phyloP scores from a whole-genome alignment of 2,329 filamentous ascomycete genomes.

The Colletotrichum musicola region DNA sequence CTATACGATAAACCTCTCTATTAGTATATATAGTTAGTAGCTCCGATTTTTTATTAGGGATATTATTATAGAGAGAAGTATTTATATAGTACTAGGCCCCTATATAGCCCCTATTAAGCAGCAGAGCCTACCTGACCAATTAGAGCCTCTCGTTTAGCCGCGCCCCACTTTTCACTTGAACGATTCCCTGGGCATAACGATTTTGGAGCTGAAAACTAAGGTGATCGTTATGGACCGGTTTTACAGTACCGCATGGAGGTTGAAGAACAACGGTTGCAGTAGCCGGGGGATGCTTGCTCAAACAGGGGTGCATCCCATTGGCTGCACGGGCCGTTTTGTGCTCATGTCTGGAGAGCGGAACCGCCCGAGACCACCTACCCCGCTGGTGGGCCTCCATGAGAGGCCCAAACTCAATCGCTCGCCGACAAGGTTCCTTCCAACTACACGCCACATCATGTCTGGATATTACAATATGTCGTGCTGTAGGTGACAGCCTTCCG shows the following conservation, averaged over 20 bases:
- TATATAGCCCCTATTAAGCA: too few relatives aligned
- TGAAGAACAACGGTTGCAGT: neutral
- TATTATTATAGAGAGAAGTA: too few relatives aligned
- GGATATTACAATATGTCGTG: neutral
- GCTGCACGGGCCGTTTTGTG: conserved; percentile 5
- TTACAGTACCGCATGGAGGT: neutral
- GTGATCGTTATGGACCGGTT: too few relatives aligned
- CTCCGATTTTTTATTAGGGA: too few relatives aligned
- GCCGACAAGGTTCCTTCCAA: conserved; percentile 19
- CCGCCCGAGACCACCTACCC: conserved; percentile 13
- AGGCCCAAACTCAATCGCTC: conserved; percentile 17
- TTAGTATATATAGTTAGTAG: too few relatives aligned
- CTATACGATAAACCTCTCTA: too few relatives aligned
- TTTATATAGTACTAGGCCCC: too few relatives aligned
- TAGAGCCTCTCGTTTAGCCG: too few relatives aligned
- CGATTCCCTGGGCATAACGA: too few relatives aligned
- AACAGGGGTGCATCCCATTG: neutral
- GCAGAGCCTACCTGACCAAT: too few relatives aligned
- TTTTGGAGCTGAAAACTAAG: too few relatives aligned
- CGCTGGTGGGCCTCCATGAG: conserved; percentile 15
- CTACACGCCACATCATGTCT: conserved; percentile 16
- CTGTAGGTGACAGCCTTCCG: neutral
- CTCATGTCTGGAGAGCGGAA: conserved; percentile 8
- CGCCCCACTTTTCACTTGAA: too few relatives aligned
- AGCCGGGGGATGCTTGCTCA: neutral